Conservation (phyloP, 495 filamentous ascomycete species). For the Penicillium herquei region DNA sequence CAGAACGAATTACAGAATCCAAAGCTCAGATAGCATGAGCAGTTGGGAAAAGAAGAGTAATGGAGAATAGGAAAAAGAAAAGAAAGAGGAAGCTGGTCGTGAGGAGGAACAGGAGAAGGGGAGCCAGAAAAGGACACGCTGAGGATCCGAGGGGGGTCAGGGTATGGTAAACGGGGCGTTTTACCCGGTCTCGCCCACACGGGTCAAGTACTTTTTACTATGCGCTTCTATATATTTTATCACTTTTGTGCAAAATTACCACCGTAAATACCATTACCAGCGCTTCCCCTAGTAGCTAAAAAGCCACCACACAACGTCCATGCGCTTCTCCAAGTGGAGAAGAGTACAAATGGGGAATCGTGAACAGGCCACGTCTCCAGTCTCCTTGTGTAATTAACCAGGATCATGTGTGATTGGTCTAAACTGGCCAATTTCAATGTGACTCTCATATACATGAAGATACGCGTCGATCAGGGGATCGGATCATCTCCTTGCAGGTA, state of each 20-base stretch:
- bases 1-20: conserved; percentile 2
- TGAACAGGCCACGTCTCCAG: conserved; percentile 33
- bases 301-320: conserved; percentile 3
- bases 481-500: conserved; percentile 17
- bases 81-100: conserved; percentile 19
- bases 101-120: conserved; percentile 18
- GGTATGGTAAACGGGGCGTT: conserved; percentile 11
- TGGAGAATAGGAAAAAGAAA: conserved; percentile 12
- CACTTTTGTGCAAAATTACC: background rate
- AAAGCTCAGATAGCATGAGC: background rate
- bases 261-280: background rate
- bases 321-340: conserved; percentile 9
- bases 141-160: conserved; percentile 25
- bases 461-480: conserved; percentile 21
- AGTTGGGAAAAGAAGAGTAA: conserved; percentile 2
- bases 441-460: background rate
- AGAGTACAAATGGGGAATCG: conserved; percentile 1
- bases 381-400: conserved; percentile 11
- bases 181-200: background rate
- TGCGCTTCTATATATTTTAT: background rate
- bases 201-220: background rate
- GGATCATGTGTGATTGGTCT: conserved; percentile 1
- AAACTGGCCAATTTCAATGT: background rate
- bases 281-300: background rate
- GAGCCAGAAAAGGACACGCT: conserved; percentile 34